Evolutionary conservation across 2,329 filamentous ascomycete species (phyloP).

Genomic region (Dothistroma pini): DNA sequence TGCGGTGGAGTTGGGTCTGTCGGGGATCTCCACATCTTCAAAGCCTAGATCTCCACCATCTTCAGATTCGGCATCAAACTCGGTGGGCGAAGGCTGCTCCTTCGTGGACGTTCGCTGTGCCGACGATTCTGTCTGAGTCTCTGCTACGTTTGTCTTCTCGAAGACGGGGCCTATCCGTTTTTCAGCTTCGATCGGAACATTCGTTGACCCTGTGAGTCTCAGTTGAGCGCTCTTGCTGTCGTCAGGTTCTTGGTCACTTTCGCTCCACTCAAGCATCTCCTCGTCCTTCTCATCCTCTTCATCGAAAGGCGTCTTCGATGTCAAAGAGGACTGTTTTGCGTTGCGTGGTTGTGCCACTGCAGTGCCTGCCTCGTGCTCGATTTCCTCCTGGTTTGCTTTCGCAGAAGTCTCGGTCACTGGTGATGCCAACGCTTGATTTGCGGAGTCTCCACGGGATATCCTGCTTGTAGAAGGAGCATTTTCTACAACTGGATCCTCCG

Average conservation of each 20-base stretch:
- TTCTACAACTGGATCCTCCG: neutral
- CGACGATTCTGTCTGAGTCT: neutral
- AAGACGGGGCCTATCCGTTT: neutral
- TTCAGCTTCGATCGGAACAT: neutral
- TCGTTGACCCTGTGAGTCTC: neutral
- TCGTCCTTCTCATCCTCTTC: slow-evolving; percentile 25
- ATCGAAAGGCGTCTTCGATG: neutral
- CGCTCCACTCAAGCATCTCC: slow-evolving; percentile 50
- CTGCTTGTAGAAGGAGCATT: slow-evolving; percentile 1
- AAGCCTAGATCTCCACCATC: slow-evolving; percentile 31
- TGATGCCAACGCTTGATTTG: neutral
- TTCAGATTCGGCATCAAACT: slow-evolving; percentile 39
- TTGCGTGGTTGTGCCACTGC: neutral
- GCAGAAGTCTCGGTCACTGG: neutral
- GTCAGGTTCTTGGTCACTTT: slow-evolving; percentile 44
- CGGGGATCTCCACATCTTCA: slow-evolving; percentile 46
- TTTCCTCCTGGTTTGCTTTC: neutral
- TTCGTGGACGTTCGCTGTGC: neutral
- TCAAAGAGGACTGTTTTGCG: neutral
- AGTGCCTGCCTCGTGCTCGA: neutral
- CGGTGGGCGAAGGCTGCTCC: neutral
- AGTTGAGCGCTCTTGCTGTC: neutral
- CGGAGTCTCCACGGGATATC: neutral
- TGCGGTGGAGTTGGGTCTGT: slow-evolving; percentile 19
- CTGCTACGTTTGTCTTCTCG: neutral